Percentiles rank a stretch among this genome's conserved stretches.
Conservation (phyloP, 305 asterid species). For the Euphrasia arctica region DNA sequence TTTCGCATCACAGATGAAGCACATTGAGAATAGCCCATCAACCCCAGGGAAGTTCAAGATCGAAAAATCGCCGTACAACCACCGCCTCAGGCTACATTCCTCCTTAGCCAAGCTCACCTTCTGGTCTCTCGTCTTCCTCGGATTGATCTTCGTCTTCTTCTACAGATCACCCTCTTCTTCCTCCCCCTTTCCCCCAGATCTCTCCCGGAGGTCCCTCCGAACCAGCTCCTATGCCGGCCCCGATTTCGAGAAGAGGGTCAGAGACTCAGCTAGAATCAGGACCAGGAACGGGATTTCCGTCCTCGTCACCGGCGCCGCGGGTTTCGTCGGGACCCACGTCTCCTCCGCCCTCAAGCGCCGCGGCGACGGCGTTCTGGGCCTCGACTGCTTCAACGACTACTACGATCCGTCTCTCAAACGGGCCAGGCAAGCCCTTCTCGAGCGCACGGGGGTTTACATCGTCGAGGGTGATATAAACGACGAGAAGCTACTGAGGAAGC, state of each 20-base stretch:
- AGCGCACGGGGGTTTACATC: constrained; percentile 72
- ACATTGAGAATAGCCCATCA: constrained; percentile 63
- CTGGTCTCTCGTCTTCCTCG: constrained; percentile 78
- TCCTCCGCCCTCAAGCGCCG: constrained; percentile 91
- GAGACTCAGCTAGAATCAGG: constrained; percentile 74
- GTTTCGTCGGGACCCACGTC: constrained; percentile 91
- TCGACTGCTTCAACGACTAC: constrained; percentile 78
- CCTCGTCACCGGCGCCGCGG: constrained; percentile 91
- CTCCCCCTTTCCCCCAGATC: constrained; percentile 56
- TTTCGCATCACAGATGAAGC: constrained; percentile 49
- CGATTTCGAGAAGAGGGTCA: constrained; percentile 58
- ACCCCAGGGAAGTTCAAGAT: constrained; percentile 79
- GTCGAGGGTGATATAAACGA: constrained; percentile 95
- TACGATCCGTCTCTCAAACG: constrained; percentile 79
- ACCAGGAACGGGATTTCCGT: constrained; percentile 86
- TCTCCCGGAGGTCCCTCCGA: constrained; percentile 72
- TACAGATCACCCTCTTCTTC: constrained; percentile 72
- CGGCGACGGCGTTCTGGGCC: constrained; percentile 84
- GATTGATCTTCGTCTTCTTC: constrained; percentile 67
- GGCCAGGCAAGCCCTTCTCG: constrained; percentile 69
- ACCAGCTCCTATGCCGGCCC: constrained; percentile 60
- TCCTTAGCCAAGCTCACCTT: constrained; percentile 78
- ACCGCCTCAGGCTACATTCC: constrained; percentile 65
- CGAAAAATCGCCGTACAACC: constrained; percentile 67
- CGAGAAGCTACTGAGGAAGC: constrained; percentile 50